phyloP scores from a whole-genome alignment of 768 basidiomycete genomes.

The Amylocystis lapponica region DNA sequence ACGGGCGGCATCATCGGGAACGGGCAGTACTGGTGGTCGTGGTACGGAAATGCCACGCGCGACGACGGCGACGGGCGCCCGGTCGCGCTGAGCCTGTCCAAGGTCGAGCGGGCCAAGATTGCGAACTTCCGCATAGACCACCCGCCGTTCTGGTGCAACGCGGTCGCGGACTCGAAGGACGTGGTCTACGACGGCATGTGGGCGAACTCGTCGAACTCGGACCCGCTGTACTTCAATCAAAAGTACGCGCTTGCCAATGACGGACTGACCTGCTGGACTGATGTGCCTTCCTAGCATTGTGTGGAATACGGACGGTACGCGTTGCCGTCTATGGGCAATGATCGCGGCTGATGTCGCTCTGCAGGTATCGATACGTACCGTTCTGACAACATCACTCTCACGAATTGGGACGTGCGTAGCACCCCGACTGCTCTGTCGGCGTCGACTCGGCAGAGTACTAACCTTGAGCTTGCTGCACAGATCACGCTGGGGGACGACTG shows the following conservation, averaged over 20 bases:
- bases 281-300: slow-evolving; percentile 35
- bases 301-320: slow-evolving; percentile 53
- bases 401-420: slow-evolving; percentile 44
- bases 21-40: slow-evolving; percentile 58
- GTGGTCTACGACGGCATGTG: slow-evolving; percentile 52
- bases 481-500: slow-evolving; percentile 61
- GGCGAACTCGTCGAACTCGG: slow-evolving; percentile 51
- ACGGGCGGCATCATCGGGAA: slow-evolving; percentile 56
- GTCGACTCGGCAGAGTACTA: background rate
- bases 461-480: slow-evolving; percentile 10
- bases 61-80: slow-evolving; percentile 54
- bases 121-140: slow-evolving; percentile 45
- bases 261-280: slow-evolving; percentile 9
- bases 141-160: slow-evolving; percentile 59
- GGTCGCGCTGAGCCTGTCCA: slow-evolving; percentile 46
- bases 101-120: slow-evolving; percentile 37
- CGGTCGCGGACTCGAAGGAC: slow-evolving; percentile 43
- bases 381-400: slow-evolving; percentile 39
- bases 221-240: slow-evolving; percentile 42
- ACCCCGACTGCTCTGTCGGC: background rate
- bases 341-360: background rate
- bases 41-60: slow-evolving; percentile 39
- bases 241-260: slow-evolving; percentile 30
- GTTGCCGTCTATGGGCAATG: background rate
- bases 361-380: slow-evolving; percentile 52